Percentiles rank a stretch among this genome's conserved stretches.
Conservation (phyloP, 1,139 yeast species). For the Candida sp. region DNA sequence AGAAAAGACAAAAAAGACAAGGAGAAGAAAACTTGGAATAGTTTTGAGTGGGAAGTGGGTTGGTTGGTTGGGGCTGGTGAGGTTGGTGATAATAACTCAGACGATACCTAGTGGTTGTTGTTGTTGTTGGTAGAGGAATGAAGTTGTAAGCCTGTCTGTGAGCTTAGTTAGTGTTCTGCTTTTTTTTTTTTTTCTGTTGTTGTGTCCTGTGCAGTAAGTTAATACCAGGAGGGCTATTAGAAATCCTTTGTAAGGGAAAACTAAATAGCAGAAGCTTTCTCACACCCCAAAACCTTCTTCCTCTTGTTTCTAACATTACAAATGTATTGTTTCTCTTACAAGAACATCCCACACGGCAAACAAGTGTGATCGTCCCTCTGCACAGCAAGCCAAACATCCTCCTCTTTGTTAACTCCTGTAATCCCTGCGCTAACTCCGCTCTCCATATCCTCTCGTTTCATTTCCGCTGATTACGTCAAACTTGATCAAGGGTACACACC, state of each 20-base stretch:
- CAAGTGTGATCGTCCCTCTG: too few relatives aligned
- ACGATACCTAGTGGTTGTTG: not conserved
- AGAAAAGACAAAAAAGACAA: not conserved
- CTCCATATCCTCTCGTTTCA: not conserved
- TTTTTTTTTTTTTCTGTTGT: not conserved
- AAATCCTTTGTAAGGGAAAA: not conserved
- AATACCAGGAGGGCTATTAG: not conserved
- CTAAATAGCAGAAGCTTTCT: too few relatives aligned
- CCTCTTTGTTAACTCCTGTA: too few relatives aligned
- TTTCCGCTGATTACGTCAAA: not conserved
- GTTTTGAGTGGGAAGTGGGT: not conserved
- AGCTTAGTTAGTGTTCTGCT: not conserved
- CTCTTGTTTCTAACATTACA: too few relatives aligned
- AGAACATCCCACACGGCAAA: too few relatives aligned
- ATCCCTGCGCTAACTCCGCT: not conserved
- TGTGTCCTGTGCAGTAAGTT: not conserved
- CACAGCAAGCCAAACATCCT: too few relatives aligned
- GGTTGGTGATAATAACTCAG: not conserved
- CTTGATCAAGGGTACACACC: not conserved
- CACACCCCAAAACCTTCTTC: too few relatives aligned
- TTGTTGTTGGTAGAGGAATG: too few relatives aligned
- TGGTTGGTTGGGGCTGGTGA: too few relatives aligned
- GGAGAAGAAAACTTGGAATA: not conserved
- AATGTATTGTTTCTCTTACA: too few relatives aligned
- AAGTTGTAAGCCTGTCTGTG: too few relatives aligned